These are phyloP conservation scores for Podaxis sp. DNA, from an alignment of 768 basidiomycete genomes.

Conservation along the genomic window DNA sequence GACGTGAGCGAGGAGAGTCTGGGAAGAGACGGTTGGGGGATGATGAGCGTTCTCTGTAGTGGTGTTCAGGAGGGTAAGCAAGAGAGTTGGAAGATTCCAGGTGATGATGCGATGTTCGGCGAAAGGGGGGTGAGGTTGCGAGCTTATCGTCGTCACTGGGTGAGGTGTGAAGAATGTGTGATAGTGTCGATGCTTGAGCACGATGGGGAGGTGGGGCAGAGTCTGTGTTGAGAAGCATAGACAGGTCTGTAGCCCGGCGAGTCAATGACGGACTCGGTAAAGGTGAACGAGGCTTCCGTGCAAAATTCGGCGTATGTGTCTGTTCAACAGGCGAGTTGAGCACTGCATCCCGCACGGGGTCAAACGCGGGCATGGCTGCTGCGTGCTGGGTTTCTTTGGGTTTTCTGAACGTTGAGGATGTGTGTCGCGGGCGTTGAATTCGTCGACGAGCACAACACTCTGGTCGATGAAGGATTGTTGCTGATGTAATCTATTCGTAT, in stretches of 20 bases:
- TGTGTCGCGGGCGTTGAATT: neutral
- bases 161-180: slow-evolving; percentile 38
- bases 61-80: slow-evolving; percentile 11
- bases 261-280: slow-evolving; percentile 46
- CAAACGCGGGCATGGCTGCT: slow-evolving; percentile 67
- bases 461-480: slow-evolving; percentile 14
- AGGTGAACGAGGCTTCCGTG: slow-evolving; percentile 34
- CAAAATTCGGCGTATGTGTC: slow-evolving; percentile 30
- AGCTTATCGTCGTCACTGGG: slow-evolving; percentile 32
- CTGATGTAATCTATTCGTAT: slow-evolving; percentile 25
- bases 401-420: neutral
- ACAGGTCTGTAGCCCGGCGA: slow-evolving; percentile 74
- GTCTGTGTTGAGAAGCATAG: slow-evolving; percentile 71
- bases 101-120: slow-evolving; percentile 21
- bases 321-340: slow-evolving; percentile 70
- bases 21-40: slow-evolving; percentile 14
- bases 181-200: slow-evolving; percentile 41
- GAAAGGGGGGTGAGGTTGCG: slow-evolving; percentile 29
- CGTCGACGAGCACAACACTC: slow-evolving; percentile 20
- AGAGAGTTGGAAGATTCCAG: slow-evolving; percentile 19
- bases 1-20: slow-evolving; percentile 31
- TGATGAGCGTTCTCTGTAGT: slow-evolving; percentile 6
- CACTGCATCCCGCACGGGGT: slow-evolving; percentile 86
- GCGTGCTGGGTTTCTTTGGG: neutral
- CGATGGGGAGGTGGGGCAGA: slow-evolving; percentile 25